phyloP scores from a whole-genome alignment of 202 grass and related monocot genomes.

The Schoenoplectus triqueter region DNA sequence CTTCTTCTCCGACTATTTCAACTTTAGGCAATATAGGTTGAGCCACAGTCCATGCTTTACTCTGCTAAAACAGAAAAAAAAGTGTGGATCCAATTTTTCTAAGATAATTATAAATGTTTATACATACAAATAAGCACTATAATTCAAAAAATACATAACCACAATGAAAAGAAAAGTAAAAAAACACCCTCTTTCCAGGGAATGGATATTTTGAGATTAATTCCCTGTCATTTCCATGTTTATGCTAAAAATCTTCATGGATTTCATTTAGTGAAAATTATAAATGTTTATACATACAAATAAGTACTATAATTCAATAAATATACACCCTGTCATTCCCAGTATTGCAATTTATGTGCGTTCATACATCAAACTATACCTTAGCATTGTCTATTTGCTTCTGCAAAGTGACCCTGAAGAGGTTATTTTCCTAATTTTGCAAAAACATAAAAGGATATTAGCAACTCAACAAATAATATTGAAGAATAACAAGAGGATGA shows the following conservation, averaged over 20 bases:
- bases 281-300: no score
- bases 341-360: slow-evolving; percentile 29
- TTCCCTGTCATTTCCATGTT: neutral
- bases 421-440: slow-evolving; percentile 51
- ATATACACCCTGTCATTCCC: neutral
- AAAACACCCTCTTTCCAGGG: no score
- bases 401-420: slow-evolving; percentile 53
- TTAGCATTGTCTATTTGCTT: slow-evolving; percentile 67
- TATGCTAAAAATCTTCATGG: neutral
- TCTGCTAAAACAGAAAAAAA: slow-evolving; percentile 51
- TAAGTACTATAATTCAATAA: no score
- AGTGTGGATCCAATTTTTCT: neutral
- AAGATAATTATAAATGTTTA: neutral
- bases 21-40: slow-evolving; percentile 54
- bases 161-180: no score
- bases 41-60: slow-evolving; percentile 59
- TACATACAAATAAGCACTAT: neutral
- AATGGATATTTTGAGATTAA: no score
- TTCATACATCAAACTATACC: slow-evolving; percentile 41
- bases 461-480: neutral
- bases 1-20: slow-evolving; percentile 43
- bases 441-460: slow-evolving; percentile 29
- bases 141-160: neutral
- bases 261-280: no score
- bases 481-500: neutral